phyloP scores from a whole-genome alignment of 306 rosid genomes.

The Citrullus colocynthis region DNA sequence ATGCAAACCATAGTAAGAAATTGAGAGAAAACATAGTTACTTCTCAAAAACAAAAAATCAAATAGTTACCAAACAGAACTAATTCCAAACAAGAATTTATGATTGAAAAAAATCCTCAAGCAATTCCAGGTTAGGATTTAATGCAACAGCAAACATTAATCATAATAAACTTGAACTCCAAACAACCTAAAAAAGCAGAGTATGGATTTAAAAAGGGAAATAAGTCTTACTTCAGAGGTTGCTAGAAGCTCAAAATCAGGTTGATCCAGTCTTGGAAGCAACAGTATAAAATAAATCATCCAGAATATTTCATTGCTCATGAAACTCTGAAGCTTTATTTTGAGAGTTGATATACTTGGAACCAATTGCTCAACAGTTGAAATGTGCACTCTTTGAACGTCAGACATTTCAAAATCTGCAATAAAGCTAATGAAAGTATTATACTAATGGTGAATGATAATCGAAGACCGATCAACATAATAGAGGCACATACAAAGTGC shows the following conservation, averaged over 20 bases:
- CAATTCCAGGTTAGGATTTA: not conserved
- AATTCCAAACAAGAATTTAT: not conserved
- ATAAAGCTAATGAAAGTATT: slow-evolving; percentile 5
- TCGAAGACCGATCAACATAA: not conserved
- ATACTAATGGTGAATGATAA: not conserved
- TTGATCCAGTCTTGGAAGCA: slow-evolving; percentile 60
- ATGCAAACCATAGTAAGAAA: too few species aligned
- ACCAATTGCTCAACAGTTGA: slow-evolving; percentile 47
- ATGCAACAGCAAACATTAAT: not conserved
- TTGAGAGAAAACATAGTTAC: too few species aligned
- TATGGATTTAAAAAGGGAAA: slow-evolving; percentile 1
- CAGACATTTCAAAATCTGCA: slow-evolving; percentile 69
- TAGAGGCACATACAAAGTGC: not conserved
- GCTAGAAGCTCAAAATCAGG: slow-evolving; percentile 53
- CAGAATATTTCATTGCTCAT: slow-evolving; percentile 71
- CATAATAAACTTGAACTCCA: not conserved
- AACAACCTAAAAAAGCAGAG: slow-evolving; percentile 4
- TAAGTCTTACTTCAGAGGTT: slow-evolving; percentile 48
- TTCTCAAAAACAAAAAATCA: too few species aligned
- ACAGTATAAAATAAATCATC: slow-evolving; percentile 72
- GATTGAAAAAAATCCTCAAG: not conserved
- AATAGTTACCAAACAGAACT: too few species aligned
- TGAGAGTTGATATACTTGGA: slow-evolving; percentile 47
- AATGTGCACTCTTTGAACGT: slow-evolving; percentile 59
- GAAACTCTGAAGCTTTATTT: slow-evolving; percentile 43